Base-by-base conservation (phyloP, 345 rosid genomes). In the Brassica rapa region DNA sequence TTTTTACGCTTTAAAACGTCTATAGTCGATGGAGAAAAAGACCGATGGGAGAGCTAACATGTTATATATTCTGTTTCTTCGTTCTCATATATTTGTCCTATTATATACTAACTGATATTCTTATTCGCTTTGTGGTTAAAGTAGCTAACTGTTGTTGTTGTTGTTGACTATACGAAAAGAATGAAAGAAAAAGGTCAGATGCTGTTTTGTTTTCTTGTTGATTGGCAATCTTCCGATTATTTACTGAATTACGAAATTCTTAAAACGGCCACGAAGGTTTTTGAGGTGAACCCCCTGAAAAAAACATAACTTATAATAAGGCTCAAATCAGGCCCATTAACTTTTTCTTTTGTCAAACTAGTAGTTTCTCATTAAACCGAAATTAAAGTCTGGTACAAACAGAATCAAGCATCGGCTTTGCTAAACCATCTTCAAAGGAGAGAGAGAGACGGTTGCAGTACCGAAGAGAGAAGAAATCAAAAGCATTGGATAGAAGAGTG, bases 1-100 rank as follows among this genome's bases (percentile, higher is more conserved):
- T 56, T 70, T 70, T 70, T 11, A 70, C 62, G 64, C 51, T 70
- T 70, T 70, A 43, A 70, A 70, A 70, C 25, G 64, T 53, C 25
- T 53, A 10, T 46, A 69, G 15, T 57, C 10, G 70, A 66, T 66
- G 51, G 51, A 11, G 25, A 37, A 65, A 62, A 64, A 65, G 69
- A 37, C 30, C 4, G 3, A 35, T 11, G 27, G 9, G 43, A 68
- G 62, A 53, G 29, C 29, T 29, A 53, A 16, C 63, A 30, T 55
- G 19, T 15, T 53, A 53, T 70, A 55, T 23, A 32, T 55, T 33
- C 51, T 55, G 12, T 55, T 55, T 70, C 11, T 55, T 32, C 29
- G 27, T 53, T 70, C 11, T 11, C n/a, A 32, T 33, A 21, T 16
- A 10, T 11, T 70, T 56, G 32, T 70, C 64, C 27, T 37, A 12